Percentiles rank a stretch among this genome's conserved stretches.
These are phyloP conservation scores for Massariosphaeria phaeospora DNA, from an alignment of 495 filamentous ascomycete genomes.

Conservation along the genomic window DNA sequence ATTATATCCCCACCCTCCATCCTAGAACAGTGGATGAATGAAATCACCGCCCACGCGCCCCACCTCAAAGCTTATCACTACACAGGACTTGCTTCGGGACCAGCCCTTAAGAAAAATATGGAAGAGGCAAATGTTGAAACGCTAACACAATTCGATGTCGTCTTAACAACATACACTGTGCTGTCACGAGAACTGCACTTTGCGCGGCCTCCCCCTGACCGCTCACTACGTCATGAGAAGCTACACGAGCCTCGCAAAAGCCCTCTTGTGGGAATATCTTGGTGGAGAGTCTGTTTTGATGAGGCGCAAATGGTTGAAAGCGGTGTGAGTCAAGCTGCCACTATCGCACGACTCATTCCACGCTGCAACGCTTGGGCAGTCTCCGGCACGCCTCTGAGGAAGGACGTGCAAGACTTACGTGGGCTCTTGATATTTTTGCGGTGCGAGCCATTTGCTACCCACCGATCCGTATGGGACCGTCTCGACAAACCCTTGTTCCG, in stretches of 20 bases:
- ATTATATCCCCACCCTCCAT: slow-evolving; percentile 83
- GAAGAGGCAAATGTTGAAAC: slow-evolving; percentile 46
- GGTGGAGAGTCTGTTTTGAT: slow-evolving; percentile 92
- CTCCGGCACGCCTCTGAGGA: slow-evolving; percentile 85
- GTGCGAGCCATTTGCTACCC: slow-evolving; percentile 65
- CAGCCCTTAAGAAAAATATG: slow-evolving; percentile 34
- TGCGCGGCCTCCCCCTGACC: slow-evolving; percentile 56
- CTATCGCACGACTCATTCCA: slow-evolving; percentile 72
- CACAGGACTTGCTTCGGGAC: slow-evolving; percentile 35
- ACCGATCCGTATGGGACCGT: slow-evolving; percentile 59
- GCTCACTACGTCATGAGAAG: slow-evolving; percentile 61
- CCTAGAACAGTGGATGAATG: slow-evolving; percentile 79
- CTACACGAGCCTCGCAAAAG: slow-evolving; percentile 64
- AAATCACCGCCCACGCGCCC: slow-evolving; percentile 66
- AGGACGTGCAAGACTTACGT: slow-evolving; percentile 64
- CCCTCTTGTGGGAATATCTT: slow-evolving; percentile 71
- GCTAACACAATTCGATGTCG: slow-evolving; percentile 63
- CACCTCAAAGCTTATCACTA: slow-evolving; percentile 49
- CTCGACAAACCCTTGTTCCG: slow-evolving; percentile 52
- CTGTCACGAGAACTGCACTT: slow-evolving; percentile 74
- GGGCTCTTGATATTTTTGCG: slow-evolving; percentile 74
- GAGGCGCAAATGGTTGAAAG: slow-evolving; percentile 95
- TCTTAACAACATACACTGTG: slow-evolving; percentile 81
- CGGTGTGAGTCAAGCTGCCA: slow-evolving; percentile 76
- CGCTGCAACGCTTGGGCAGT: slow-evolving; percentile 85